phyloP scores from a whole-genome alignment of 495 filamentous ascomycete species.

The Xylaria castorea region DNA sequence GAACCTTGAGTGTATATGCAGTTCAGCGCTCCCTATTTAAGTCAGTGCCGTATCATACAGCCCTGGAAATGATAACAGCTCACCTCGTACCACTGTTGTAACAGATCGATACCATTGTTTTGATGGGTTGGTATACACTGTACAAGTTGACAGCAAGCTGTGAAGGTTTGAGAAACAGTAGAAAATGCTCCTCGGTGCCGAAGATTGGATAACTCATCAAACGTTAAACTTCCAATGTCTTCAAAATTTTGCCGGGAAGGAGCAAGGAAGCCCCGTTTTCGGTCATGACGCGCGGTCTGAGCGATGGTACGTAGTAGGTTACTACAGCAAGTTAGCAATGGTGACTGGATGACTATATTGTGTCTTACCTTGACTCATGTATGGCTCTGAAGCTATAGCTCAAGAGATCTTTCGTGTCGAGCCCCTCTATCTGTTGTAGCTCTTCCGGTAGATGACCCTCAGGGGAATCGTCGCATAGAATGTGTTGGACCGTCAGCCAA shows the following conservation, averaged over 20 bases:
- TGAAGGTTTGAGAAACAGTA: constrained; percentile 87
- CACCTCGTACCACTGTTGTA: constrained; percentile 75
- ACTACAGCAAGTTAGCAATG: constrained; percentile 42
- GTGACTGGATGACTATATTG: background rate
- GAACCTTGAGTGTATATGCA: constrained; percentile 74
- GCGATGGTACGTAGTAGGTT: constrained; percentile 65
- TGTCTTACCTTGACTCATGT: constrained; percentile 81
- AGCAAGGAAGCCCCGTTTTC: constrained; percentile 41
- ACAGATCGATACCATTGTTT: constrained; percentile 41
- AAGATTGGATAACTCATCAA: constrained; percentile 80
- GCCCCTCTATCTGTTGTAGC: constrained; percentile 68
- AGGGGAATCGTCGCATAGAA: constrained; percentile 89
- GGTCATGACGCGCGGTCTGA: constrained; percentile 45
- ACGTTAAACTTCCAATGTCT: constrained; percentile 70
- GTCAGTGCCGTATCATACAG: background rate
- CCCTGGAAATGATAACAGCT: constrained; percentile 26
- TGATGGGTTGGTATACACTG: constrained; percentile 50
- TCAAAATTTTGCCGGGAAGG: constrained; percentile 55
- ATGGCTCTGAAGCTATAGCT: constrained; percentile 93
- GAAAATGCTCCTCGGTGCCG: constrained; percentile 94
- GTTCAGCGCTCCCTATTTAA: constrained; percentile 59
- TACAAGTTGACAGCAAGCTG: constrained; percentile 70
- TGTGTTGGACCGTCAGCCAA: constrained; percentile 74
- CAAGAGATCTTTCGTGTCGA: constrained; percentile 82
- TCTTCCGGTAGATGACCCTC: constrained; percentile 84